Conservation (phyloP, 2,329 filamentous ascomycete species). For the Hypoxylon sp. region DNA sequence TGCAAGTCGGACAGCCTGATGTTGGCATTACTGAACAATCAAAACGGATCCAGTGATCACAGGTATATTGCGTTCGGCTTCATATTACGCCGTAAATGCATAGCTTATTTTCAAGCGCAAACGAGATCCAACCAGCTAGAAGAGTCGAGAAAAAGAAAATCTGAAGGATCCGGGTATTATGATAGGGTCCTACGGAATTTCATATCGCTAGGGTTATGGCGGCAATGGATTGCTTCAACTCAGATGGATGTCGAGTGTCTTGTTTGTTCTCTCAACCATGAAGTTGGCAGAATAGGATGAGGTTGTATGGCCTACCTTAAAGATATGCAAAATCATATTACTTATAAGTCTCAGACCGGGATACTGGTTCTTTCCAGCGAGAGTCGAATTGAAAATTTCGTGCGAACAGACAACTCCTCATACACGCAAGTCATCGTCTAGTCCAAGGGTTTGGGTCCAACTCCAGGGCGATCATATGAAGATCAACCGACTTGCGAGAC, state of each 20-base stretch:
- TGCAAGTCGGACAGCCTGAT: neutral
- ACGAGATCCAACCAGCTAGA: constrained; percentile 4
- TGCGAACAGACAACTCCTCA: constrained; percentile 12
- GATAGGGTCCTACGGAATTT: neutral
- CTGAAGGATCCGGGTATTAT: constrained; percentile 26
- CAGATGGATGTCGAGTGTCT: neutral
- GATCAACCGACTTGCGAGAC: constrained; percentile 22
- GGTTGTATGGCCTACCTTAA: constrained; percentile 6
- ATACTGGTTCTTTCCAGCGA: constrained; percentile 9
- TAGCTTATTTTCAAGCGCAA: constrained; percentile 4
- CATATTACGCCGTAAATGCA: constrained; percentile 5
- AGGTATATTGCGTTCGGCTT: neutral
- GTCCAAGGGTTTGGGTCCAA: constrained; percentile 21
- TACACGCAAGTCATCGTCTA: neutral
- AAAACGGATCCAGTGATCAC: neutral
- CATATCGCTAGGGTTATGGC: neutral
- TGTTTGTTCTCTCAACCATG: neutral
- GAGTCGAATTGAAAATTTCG: constrained; percentile 19
- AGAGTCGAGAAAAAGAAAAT: neutral
- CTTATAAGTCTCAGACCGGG: constrained; percentile 12
- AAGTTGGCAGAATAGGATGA: neutral
- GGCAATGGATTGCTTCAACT: constrained; percentile 2
- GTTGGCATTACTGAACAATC: neutral
- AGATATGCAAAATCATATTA: constrained; percentile 12
- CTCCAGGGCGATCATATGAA: constrained; percentile 21